These are phyloP conservation scores for Poa pratensis DNA, from an alignment of 176 grass and related monocot genomes.

Conservation along the genomic window DNA sequence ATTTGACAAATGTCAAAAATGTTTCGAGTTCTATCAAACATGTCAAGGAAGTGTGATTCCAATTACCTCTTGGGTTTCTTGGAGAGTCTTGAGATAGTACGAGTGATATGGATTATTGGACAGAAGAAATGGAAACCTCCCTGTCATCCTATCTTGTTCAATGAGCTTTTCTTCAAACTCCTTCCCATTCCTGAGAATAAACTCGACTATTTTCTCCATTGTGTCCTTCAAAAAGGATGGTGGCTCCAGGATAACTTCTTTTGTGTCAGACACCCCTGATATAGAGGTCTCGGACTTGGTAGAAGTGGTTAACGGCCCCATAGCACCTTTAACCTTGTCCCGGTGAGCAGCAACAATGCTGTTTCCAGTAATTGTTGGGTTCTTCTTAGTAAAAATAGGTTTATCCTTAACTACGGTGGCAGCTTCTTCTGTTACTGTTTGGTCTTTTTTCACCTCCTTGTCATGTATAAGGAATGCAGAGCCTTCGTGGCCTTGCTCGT, in stretches of 20 bases:
- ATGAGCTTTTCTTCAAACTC: conserved; percentile 90
- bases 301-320: neutral
- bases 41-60: conserved; percentile 16
- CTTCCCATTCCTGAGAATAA: conserved; percentile 85
- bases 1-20: neutral
- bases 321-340: conserved; percentile 51
- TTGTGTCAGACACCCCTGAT: conserved; percentile 50
- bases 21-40: neutral
- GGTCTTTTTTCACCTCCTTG: conserved; percentile 46
- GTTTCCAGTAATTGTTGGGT: conserved; percentile 41
- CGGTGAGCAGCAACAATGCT: conserved; percentile 36
- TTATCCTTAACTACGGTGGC: conserved; percentile 53
- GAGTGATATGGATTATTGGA: conserved; percentile 78
- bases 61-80: conserved; percentile 80
- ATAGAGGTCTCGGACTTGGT: conserved; percentile 37
- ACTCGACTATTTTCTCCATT: conserved; percentile 96
- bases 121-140: conserved; percentile 90
- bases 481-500: conserved; percentile 27
- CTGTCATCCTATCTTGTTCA: conserved; percentile 78
- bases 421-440: neutral
- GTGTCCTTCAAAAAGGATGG: conserved; percentile 77
- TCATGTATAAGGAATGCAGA: conserved; percentile 20
- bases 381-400: conserved; percentile 66
- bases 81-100: conserved; percentile 82
- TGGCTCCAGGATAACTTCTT: conserved; percentile 78